Evolutionary conservation across 768 basidiomycete genomes (phyloP), one percentile per base, ranked within the genome.

Genomic region (Leccinum aurantiacum): DNA sequence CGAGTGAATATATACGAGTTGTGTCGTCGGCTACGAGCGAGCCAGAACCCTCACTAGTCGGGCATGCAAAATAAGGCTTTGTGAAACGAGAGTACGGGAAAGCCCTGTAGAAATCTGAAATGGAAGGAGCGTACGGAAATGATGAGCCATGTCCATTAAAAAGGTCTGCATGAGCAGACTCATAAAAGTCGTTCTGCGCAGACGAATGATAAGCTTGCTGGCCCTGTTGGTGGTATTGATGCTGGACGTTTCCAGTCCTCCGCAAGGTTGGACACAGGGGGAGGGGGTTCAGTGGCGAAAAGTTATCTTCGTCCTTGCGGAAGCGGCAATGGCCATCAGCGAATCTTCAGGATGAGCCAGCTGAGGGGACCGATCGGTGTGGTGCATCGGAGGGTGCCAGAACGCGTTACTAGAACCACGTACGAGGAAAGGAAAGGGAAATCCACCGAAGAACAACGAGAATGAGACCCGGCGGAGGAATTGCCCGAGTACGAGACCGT

Each of bases 371-470:
- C 80, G 76, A 27, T 81, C 82, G 63, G 84, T 82, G 4, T 83
- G 77, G 64, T 88, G 79, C 81, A 88, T 87, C 10, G 89, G 87
- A 3, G 90, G 89, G 72, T 92, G 90, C 89, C 89, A 91, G 66
- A 89, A 87, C 8, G 87, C 62, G 31, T 74, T 82, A 0, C 80
- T 82, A 6, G 81, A 82, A 6, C 83, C 84, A 15, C 85, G 76
- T 82, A 78, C 7, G 77, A 75, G 17, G 84, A 77, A 67, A 81
- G 87, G 15, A 85, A 90, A 0, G 87, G 84, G 53, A 78, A 80
- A 29, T 91, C 88, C 76, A 88, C 82, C 15, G 88, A 87, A 0
- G 81, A 81, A 3, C 82, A 79, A 49, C 85, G 83, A 2, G 87
- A 88, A 58, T 83, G 83, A 1, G 80, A 82, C 0, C 83, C 75